Evolutionary conservation across 2,329 filamentous ascomycete genomes (phyloP).

Genomic region (Talaromyces sp.): DNA sequence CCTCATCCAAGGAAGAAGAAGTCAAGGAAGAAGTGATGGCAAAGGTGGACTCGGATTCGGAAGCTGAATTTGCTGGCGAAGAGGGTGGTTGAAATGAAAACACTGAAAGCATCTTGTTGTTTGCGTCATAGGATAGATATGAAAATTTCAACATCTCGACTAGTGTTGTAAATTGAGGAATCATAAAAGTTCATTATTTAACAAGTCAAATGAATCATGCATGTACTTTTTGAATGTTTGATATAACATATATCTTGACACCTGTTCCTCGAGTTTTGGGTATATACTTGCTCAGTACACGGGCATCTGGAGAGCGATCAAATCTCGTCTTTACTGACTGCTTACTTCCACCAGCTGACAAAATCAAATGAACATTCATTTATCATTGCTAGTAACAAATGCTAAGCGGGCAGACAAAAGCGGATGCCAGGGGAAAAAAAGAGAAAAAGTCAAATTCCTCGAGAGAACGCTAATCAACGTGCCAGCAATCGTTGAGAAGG

Average conservation of each 20-base stretch:
- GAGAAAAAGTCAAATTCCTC: neutral
- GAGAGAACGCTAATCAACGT: neutral
- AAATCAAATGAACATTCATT: neutral
- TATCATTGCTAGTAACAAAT: neutral
- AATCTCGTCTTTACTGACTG: too few relatives aligned
- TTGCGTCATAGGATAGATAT: neutral
- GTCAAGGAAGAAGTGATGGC: conserved; percentile 5
- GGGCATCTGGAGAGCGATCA: too few relatives aligned
- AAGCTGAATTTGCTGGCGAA: conserved; percentile 20
- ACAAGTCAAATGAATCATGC: neutral
- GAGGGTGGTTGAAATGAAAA: conserved; percentile 9
- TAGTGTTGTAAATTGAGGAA: neutral
- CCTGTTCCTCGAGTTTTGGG: neutral
- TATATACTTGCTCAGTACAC: neutral
- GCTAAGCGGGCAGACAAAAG: neutral
- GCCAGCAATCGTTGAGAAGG: conserved; percentile 1
- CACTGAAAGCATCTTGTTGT: neutral
- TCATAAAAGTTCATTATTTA: neutral
- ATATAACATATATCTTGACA: neutral
- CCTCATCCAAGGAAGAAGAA: conserved; percentile 10
- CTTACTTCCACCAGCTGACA: neutral
- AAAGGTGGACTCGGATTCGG: conserved; percentile 25
- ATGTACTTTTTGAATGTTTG: neutral
- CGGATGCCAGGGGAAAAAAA: neutral
- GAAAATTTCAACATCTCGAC: neutral